Base-by-base conservation (phyloP, 2,329 filamentous ascomycete genomes). In the Penicillium sp. region DNA sequence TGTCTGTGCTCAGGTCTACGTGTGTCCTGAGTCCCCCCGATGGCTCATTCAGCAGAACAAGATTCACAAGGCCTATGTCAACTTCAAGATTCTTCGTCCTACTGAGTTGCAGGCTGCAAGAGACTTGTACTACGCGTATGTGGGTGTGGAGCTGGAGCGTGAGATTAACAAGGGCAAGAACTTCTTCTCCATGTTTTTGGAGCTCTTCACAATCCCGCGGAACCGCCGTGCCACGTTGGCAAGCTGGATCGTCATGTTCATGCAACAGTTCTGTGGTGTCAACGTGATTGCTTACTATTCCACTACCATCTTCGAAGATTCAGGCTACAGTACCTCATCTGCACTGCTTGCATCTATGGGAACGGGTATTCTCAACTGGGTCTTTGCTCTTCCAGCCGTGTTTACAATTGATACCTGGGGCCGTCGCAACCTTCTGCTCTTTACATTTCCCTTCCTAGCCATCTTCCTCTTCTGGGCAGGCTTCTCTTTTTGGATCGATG, bases 351-450 rank as follows among this genome's bases (percentile, higher is more conserved):
- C 84, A 0, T 87, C 85, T 0, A 80, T 88, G 58, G 86, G 86
- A 0, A 87, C 84, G 49, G 87, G 87, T 2, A 79, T 87, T 56
- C 78, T 88, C 67, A 88, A 89, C 66, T 88, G 83, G 75, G 71
- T 88, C 24, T 88, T 88, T 61, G 85, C 86, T 1, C 71, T 87
- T 10, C 84, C 85, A 0, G 85, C 85, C 1, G 79, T 88, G 53
- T 84, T 85, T 65, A 88, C 85, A 0, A 88, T 89, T 52, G 87
- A 89, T 67, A 87, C 81, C 0, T 88, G 84, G 64, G 87, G 87
- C 6, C 81, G 87, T 2, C 79, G 87, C 4, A 86, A 85, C 59
- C 75, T 89, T 5, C 77, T 88, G 1, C 74, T 88, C 1, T 80
- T 81, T 7, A 89, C 86, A 0, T 87, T 88, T 64, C 86, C 86